Conservation (phyloP, 768 basidiomycete species). For the Rhodocollybia butyracea region DNA sequence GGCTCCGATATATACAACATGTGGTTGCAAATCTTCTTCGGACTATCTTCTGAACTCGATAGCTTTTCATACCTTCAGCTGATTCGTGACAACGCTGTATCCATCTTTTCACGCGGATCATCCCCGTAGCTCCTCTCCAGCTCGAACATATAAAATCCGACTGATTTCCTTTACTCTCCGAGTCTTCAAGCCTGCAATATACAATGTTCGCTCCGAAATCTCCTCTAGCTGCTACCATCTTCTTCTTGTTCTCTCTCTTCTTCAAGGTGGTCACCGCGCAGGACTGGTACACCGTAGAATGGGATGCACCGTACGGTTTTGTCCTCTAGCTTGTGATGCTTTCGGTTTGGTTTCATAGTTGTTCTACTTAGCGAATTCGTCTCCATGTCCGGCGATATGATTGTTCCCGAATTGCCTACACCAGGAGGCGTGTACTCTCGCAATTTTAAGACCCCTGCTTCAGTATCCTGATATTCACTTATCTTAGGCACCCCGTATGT, state of each 20-base stretch:
- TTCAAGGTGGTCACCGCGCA: conserved; percentile 14
- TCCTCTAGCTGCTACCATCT: neutral
- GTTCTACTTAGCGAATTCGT: conserved; percentile 15
- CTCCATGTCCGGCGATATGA: conserved; percentile 23
- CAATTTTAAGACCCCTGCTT: neutral
- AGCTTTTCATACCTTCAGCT: neutral
- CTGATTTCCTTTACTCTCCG: too few species aligned
- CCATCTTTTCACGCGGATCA: neutral
- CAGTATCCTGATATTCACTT: neutral
- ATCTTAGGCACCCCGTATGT: conserved; percentile 21
- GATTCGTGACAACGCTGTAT: neutral
- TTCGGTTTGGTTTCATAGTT: neutral
- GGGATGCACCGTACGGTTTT: conserved; percentile 19
- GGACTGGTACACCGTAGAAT: conserved; percentile 26
- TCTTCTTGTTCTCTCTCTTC: conserved; percentile 9
- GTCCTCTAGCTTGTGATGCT: neutral
- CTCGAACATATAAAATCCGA: too few species aligned
- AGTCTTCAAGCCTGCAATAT: too few species aligned
- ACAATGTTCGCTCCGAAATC: neutral
- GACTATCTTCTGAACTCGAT: neutral
- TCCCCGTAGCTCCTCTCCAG: too few species aligned
- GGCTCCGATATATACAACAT: neutral
- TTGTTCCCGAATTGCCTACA: conserved; percentile 20
- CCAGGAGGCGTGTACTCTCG: conserved; percentile 14
- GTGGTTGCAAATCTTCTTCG: neutral